A percentile compares a stretch with the other conserved stretches of the same genome.
phyloP scores from a whole-genome alignment of 1,139 yeast genomes.

The Zygotorulaspora mrakii region DNA sequence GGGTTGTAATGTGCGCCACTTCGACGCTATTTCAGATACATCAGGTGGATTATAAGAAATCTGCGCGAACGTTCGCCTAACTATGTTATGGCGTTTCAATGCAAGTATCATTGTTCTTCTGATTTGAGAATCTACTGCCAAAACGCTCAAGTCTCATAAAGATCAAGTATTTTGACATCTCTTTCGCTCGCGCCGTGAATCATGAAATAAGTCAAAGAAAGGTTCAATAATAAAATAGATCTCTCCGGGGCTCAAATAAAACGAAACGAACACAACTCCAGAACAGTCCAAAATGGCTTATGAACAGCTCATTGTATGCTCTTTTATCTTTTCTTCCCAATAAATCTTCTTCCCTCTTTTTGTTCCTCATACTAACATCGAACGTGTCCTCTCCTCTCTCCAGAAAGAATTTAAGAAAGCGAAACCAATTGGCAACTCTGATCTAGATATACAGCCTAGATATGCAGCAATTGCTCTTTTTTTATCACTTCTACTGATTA shows the following conservation, averaged over 20 bases:
- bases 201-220: not conserved
- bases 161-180: not conserved
- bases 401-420: conserved; percentile 24
- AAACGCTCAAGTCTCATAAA: no score
- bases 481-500: conserved; percentile 22
- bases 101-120: not conserved
- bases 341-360: not conserved
- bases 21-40: conserved; percentile 16
- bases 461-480: conserved; percentile 26
- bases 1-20: conserved; percentile 41
- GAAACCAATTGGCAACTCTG: conserved; percentile 16
- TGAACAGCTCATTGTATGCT: conserved; percentile 20
- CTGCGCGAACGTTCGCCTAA: conserved; percentile 3
- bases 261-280: not conserved
- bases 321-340: not conserved
- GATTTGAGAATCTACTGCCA: no score
- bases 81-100: not conserved
- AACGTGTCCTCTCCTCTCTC: conserved; percentile 1
- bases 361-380: conserved; percentile 6
- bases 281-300: conserved; percentile 17
- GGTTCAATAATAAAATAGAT: not conserved
- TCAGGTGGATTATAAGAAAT: conserved; percentile 30
- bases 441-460: conserved; percentile 27
- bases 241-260: not conserved
- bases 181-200: not conserved